phyloP scores from a whole-genome alignment of 2,329 filamentous ascomycete genomes.

The Pestalotiopsis sp. region DNA sequence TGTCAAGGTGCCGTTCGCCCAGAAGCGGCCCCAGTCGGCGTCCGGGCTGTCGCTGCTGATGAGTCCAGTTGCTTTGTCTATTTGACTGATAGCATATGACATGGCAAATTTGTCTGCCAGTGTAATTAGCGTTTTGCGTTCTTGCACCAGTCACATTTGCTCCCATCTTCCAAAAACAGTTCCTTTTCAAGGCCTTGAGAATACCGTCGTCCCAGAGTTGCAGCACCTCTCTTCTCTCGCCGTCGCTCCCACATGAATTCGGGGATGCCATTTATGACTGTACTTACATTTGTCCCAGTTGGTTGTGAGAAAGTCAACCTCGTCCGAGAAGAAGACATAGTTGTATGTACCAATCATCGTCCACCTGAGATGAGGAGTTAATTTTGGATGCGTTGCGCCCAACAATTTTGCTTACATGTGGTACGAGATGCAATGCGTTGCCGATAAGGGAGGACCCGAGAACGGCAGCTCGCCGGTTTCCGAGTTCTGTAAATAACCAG shows the following conservation, averaged over 20 bases:
- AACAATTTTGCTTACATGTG: slow-evolving; percentile 29
- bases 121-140: neutral
- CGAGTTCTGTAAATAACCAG: slow-evolving; percentile 14
- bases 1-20: slow-evolving; percentile 24
- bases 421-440: slow-evolving; percentile 29
- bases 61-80: slow-evolving; percentile 25
- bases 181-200: no score
- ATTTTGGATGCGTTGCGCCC: slow-evolving; percentile 5
- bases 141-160: no score
- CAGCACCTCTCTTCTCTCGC: no score
- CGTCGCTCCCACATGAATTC: neutral
- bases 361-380: slow-evolving; percentile 25
- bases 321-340: slow-evolving; percentile 58
- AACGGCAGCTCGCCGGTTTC: slow-evolving; percentile 28
- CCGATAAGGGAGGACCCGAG: slow-evolving; percentile 27
- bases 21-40: slow-evolving; percentile 31
- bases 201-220: no score
- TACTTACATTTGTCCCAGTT: slow-evolving; percentile 48
- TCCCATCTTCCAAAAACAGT: no score
- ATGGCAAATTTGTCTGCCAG: slow-evolving; percentile 45
- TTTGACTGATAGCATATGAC: slow-evolving; percentile 25
- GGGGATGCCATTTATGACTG: neutral
- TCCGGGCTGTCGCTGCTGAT: slow-evolving; percentile 24
- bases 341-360: slow-evolving; percentile 62
- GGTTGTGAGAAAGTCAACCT: slow-evolving; percentile 46